A percentile compares a stretch with the other conserved stretches of the same genome.
These are phyloP conservation scores for Ophiostoma novo-ulmi DNA, from an alignment of 2,329 filamentous ascomycete genomes.

Conservation along the genomic window DNA sequence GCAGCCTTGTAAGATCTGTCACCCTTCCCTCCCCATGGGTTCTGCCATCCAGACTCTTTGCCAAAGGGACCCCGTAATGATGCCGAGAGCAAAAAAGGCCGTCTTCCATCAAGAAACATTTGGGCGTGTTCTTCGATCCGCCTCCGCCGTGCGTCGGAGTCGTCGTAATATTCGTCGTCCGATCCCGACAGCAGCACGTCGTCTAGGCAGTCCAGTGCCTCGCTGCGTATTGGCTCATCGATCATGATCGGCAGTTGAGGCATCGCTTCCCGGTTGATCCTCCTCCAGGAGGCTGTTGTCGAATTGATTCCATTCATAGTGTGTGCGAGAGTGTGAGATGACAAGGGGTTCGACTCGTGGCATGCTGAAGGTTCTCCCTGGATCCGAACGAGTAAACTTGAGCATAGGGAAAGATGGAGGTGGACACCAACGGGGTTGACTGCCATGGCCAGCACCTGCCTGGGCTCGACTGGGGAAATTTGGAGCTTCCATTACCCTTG, in stretches of 20 bases:
- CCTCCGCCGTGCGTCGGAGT: constrained; percentile 42
- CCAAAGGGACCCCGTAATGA: constrained; percentile 58
- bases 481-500: constrained; percentile 16
- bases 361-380: neutral
- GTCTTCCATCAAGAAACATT: constrained; percentile 52
- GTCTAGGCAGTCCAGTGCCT: constrained; percentile 38
- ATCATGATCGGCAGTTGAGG: constrained; percentile 21
- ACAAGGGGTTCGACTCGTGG: neutral
- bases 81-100: constrained; percentile 56
- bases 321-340: neutral
- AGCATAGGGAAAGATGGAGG: neutral
- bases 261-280: neutral
- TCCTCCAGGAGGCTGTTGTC: neutral
- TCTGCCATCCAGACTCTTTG: constrained; percentile 44
- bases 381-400: neutral
- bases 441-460: constrained; percentile 11
- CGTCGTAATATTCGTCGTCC: constrained; percentile 51
- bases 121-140: constrained; percentile 57
- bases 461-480: constrained; percentile 20
- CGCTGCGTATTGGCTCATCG: constrained; percentile 27
- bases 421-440: constrained; percentile 12
- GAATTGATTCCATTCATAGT: neutral
- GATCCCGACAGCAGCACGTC: constrained; percentile 53
- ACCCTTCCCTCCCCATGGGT: constrained; percentile 46
- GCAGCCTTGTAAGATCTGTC: neutral